Evolutionary conservation across 2,329 filamentous ascomycete genomes (phyloP), one percentile per base, ranked within the genome.

Genomic region (Penicillium thymicola): DNA sequence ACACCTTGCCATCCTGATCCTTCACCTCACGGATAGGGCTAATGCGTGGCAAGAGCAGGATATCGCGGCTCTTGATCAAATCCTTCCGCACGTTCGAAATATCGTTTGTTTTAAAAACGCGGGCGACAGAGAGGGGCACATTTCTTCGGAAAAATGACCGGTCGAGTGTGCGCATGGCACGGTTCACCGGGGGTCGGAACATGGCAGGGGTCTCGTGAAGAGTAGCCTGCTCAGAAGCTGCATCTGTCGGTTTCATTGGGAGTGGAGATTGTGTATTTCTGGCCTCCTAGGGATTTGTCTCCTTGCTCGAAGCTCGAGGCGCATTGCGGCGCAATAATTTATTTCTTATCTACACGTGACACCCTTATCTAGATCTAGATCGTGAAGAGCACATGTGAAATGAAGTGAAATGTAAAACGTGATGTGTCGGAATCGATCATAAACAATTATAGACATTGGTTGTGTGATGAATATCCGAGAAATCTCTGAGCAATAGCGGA

Each of bases 121-220:
- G 84, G 7, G 92, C 93, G 3, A 92, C 92, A 9, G 91, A 84
- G 25, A 93, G 79, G 25, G 88, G 86, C 54, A 96, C 78, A 1
- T 82, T 89, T 72, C 88, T 90, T 51, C 84, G 81, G 78, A 97
- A 97, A 61, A 95, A 87, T 16, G 87, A 82, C 64, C 90, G 87
- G 77, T 99, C 92, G 61, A 99, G 85, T 48, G 84, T 83, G 70
- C 86, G 86, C 79, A 90, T 89, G 58, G 88, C 86, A 72, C 89
- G 88, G 66, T 93, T 88, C 58, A 92, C 80, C 25, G 92, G 92
- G 45, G 92, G 90, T 63, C 87, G 85, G 73, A 96, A 90, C 82
- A 86, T 85, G 50, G 65, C 68, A 59, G 70, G 64, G 59, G 71
- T 59, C 57, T 72, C 65, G 64, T 65, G 61, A 40, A 16, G 44